Evolutionary conservation across 2,329 filamentous ascomycete genomes (phyloP).

Genomic region (Paecilomyces fulvus): DNA sequence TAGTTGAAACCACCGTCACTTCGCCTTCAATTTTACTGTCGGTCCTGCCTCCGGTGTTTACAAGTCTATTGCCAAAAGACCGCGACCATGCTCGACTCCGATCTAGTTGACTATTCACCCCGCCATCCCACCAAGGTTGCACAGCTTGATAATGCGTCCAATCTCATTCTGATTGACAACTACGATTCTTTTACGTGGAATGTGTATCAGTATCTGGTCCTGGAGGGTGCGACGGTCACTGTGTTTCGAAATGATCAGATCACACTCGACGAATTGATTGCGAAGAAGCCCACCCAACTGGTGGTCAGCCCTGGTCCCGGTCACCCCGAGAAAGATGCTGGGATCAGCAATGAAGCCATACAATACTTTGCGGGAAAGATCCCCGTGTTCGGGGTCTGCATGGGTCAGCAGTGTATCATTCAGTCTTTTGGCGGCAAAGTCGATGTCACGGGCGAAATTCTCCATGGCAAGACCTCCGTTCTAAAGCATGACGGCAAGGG

Average conservation of each 20-base stretch:
- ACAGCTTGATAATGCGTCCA: conserved; percentile 70
- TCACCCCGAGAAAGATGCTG: conserved; percentile 84
- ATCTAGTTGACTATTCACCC: conserved; percentile 73
- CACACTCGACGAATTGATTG: conserved; percentile 71
- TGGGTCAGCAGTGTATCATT: conserved; percentile 98
- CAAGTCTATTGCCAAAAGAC: conserved; percentile 29
- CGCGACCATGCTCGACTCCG: conserved; percentile 23
- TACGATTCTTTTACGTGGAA: conserved; percentile 99
- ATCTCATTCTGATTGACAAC: conserved; percentile 94
- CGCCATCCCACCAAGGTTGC: conserved; percentile 64
- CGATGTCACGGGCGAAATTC: conserved; percentile 85
- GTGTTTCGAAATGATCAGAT: conserved; percentile 92
- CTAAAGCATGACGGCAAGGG: conserved; percentile 84
- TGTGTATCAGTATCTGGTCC: conserved; percentile 92
- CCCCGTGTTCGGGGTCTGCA: conserved; percentile 93
- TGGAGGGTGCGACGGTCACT: conserved; percentile 87
- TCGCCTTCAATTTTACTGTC: background rate
- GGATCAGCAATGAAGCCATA: conserved; percentile 87
- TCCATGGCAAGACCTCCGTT: conserved; percentile 94
- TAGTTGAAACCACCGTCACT: background rate
- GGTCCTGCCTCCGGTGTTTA: background rate
- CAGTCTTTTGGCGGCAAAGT: conserved; percentile 88
- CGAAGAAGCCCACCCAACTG: conserved; percentile 80
- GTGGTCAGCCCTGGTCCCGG: conserved; percentile 93
- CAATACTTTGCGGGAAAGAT: conserved; percentile 88